Conservation (phyloP, 2,329 filamentous ascomycete genomes). For the Colletotrichum ledebouriae region DNA sequence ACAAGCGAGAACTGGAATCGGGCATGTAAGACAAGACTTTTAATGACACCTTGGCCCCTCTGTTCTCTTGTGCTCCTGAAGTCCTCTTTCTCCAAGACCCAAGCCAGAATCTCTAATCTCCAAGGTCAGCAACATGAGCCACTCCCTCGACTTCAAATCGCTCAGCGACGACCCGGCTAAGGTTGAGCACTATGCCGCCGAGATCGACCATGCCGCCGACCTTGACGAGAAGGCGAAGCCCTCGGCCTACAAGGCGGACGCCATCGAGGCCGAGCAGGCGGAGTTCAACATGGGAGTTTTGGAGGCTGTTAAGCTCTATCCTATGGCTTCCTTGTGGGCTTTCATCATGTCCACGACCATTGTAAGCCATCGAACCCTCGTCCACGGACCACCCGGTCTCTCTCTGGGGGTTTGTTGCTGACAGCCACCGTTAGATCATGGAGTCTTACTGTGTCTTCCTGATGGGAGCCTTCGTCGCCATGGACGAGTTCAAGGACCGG, state of each 20-base stretch:
- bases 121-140: slow-evolving; percentile 25
- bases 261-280: slow-evolving; percentile 67
- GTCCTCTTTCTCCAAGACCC: background rate
- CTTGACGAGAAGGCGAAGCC: slow-evolving; percentile 54
- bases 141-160: slow-evolving; percentile 34
- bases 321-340: slow-evolving; percentile 55
- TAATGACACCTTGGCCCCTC: slow-evolving; percentile 27
- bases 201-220: slow-evolving; percentile 27
- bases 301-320: slow-evolving; percentile 51
- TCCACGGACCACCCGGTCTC: background rate
- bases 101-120: background rate
- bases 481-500: slow-evolving; percentile 57
- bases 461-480: slow-evolving; percentile 70
- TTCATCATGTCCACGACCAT: slow-evolving; percentile 56
- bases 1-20: slow-evolving; percentile 2
- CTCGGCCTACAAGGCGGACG: slow-evolving; percentile 62
- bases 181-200: slow-evolving; percentile 30
- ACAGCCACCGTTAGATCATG: slow-evolving; percentile 65
- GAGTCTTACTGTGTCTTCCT: slow-evolving; percentile 75
- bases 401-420: slow-evolving; percentile 33
- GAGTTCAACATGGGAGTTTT: slow-evolving; percentile 53
- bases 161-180: slow-evolving; percentile 27
- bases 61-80: slow-evolving; percentile 4
- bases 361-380: slow-evolving; percentile 49
- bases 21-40: slow-evolving; percentile 22